A percentile compares a stretch with the other conserved stretches of the same genome.
Conservation (phyloP, 2,329 filamentous ascomycete genomes). For the Epichloe baconii region DNA sequence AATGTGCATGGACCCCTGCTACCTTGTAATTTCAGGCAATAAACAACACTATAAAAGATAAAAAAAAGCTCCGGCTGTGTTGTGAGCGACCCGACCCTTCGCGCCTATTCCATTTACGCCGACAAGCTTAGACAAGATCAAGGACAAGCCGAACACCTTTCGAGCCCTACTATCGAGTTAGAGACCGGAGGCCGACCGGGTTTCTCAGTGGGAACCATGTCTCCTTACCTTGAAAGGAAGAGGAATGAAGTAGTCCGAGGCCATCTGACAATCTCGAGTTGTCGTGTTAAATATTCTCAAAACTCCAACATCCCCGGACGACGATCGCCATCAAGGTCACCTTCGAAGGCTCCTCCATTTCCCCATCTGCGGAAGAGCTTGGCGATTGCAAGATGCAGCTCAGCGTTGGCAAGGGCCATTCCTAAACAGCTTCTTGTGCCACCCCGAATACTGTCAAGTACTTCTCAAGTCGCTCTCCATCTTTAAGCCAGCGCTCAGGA, state of each 20-base stretch:
- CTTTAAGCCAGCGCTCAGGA: conserved; percentile 24
- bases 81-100: not conserved
- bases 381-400: conserved; percentile 24
- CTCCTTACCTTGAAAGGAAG: conserved; percentile 22
- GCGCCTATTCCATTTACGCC: not conserved
- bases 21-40: not conserved
- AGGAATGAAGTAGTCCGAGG: conserved; percentile 26
- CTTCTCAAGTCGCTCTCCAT: conserved; percentile 18
- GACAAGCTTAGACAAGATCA: conserved; percentile 8
- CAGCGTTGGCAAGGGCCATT: conserved; percentile 24
- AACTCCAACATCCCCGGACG: conserved; percentile 20
- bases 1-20: not conserved
- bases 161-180: conserved; percentile 15
- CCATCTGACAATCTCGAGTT: conserved; percentile 22
- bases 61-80: not conserved
- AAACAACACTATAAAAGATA: too few relatives aligned
- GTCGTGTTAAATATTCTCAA: conserved; percentile 23
- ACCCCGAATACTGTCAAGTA: conserved; percentile 22
- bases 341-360: conserved; percentile 18
- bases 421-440: conserved; percentile 24
- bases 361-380: conserved; percentile 26
- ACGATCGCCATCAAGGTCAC: conserved; percentile 18
- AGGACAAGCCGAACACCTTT: conserved; percentile 22
- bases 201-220: not conserved
- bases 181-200: not conserved